Evolutionary conservation across 768 basidiomycete genomes (phyloP).

Genomic region (Phlegmacium glaucopus): DNA sequence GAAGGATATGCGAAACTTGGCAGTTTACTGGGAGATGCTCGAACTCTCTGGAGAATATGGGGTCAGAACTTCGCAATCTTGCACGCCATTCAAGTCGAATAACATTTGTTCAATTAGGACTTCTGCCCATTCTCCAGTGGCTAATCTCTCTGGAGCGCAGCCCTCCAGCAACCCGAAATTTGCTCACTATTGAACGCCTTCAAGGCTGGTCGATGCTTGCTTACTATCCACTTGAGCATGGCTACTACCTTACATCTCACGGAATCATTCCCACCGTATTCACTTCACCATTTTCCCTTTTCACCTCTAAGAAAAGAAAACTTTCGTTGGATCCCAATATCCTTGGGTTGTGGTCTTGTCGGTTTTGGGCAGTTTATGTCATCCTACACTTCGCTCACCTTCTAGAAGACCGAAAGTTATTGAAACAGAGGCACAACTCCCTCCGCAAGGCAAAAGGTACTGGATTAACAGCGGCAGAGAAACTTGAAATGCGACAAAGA

Average conservation of each 20-base stretch:
- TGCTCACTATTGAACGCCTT: slow-evolving; percentile 75
- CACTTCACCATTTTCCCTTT: slow-evolving; percentile 39
- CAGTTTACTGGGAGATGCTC: slow-evolving; percentile 58
- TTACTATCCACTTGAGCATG: slow-evolving; percentile 78
- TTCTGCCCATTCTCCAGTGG: slow-evolving; percentile 81
- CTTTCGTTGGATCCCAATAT: slow-evolving; percentile 42
- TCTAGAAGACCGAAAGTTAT: slow-evolving; percentile 59
- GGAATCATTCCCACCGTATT: slow-evolving; percentile 57
- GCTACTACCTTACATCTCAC: slow-evolving; percentile 63
- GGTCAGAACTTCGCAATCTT: slow-evolving; percentile 41
- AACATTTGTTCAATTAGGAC: slow-evolving; percentile 37
- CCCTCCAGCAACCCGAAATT: slow-evolving; percentile 63
- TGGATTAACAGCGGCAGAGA: slow-evolving; percentile 46
- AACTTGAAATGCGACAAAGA: slow-evolving; percentile 50
- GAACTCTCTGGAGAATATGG: slow-evolving; percentile 77
- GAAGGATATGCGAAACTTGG: slow-evolving; percentile 51
- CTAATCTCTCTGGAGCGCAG: slow-evolving; percentile 70
- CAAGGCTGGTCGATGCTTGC: slow-evolving; percentile 79
- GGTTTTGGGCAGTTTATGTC: slow-evolving; percentile 81
- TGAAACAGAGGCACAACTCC: slow-evolving; percentile 50
- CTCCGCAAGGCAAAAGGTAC: slow-evolving; percentile 56
- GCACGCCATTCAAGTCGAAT: background rate
- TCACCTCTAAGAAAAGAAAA: slow-evolving; percentile 38
- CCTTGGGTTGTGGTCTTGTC: slow-evolving; percentile 68
- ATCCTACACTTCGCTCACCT: slow-evolving; percentile 74